Base-by-base conservation (phyloP, 164 flowering plant genomes). In the Macadamia tetraphylla region DNA sequence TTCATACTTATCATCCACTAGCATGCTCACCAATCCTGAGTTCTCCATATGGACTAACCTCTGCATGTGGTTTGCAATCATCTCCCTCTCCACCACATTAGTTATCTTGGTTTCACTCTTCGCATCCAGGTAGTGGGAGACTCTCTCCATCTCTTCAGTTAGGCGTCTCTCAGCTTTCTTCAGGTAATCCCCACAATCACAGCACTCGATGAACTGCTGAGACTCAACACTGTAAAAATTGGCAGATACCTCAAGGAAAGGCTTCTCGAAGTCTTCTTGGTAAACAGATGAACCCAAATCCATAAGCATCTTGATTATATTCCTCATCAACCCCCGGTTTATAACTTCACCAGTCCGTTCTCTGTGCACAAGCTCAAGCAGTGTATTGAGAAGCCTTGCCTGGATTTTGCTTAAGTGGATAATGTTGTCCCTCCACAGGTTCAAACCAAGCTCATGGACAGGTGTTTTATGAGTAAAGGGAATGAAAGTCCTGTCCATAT, bases 401-500 rank as follows among this genome's bases (percentile, higher is more conserved):
- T 84, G 92, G 67, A 88, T 92, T 70, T 90, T 87, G 75, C 67
- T 69, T 6, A 85, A 89, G 74, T 83, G 92, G 61, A 90, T 79
- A 8, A 90, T 81, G 58, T 84, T 83, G 65, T 90, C 96, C 78
- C 98, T 81, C 98, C 98, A 92, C 3, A 92, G 81, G 69, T 87
- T 90, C 70, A 92, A 78, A 52, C 98, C 98, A 67, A 92, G 90
- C 67, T 88, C 92, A 75, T 87, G 84, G 67, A 92, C 96, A 52
- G 94, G 94, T 46, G 94, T 90, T 74, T 90, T 92, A 67, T 83
- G 94, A 60, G 78, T 75, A 70, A 82, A 80, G n/a, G 87, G 88
- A 55, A 94, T 84, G 74, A 81, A 94, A 29, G 94, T 90, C 80
- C 98, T 83, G 77, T 94, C 97, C 97, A 94, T 94, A 86, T 91